phyloP scores from a whole-genome alignment of 2,329 filamentous ascomycete species.

The Stachybotrys elegans region DNA sequence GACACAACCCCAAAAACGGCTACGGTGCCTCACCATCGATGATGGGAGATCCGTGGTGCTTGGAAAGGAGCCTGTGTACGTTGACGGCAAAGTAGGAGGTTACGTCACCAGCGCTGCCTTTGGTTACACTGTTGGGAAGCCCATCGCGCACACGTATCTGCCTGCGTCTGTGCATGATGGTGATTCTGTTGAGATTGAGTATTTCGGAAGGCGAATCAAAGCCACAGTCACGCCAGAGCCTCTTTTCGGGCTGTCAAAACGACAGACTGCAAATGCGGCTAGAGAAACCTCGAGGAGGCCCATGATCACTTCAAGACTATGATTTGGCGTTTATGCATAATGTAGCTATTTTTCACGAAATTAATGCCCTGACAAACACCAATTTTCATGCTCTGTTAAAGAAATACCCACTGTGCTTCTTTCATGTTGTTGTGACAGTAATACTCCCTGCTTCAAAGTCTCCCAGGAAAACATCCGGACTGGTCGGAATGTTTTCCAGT shows the following conservation, averaged over 20 bases:
- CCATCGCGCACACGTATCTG: slow-evolving; percentile 55
- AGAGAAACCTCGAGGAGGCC: too few relatives aligned
- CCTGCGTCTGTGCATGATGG: slow-evolving; percentile 42
- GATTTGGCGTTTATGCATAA: too few relatives aligned
- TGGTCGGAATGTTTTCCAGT: slow-evolving; percentile 12
- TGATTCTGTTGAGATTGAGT: slow-evolving; percentile 52
- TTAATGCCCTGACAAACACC: too few relatives aligned
- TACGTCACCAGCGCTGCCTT: slow-evolving; percentile 59
- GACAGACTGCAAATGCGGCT: too few relatives aligned
- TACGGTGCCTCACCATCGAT: slow-evolving; percentile 49
- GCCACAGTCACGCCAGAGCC: slow-evolving; percentile 51
- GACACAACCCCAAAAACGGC: slow-evolving; percentile 24
- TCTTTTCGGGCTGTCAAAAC: slow-evolving; percentile 10
- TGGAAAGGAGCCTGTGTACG: slow-evolving; percentile 58
- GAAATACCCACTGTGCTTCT: too few relatives aligned
- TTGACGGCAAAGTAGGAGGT: slow-evolving; percentile 39
- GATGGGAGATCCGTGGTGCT: slow-evolving; percentile 53
- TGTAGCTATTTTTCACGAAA: too few relatives aligned
- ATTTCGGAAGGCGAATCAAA: slow-evolving; percentile 49
- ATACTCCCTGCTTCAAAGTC: too few relatives aligned
- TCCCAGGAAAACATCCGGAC: slow-evolving; percentile 15
- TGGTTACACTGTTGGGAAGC: slow-evolving; percentile 53
- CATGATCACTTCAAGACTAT: too few relatives aligned
- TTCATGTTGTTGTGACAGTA: too few relatives aligned
- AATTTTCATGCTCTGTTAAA: too few relatives aligned